phyloP scores from a whole-genome alignment of 169 alveolate species.

The Ophryocystis elektroscirrha region DNA sequence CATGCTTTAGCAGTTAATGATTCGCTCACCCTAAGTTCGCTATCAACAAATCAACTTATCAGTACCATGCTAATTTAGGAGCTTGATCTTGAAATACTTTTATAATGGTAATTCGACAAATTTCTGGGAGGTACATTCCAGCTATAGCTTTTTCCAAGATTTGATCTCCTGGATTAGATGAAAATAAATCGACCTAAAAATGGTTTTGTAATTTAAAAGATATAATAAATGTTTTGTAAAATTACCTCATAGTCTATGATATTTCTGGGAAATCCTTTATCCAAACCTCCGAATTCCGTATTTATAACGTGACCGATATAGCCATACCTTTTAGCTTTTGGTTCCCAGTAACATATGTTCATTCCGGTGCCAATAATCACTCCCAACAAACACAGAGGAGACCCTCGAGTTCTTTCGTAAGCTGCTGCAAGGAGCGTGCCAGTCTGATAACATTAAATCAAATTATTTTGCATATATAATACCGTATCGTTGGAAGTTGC shows the following conservation, averaged over 20 bases:
- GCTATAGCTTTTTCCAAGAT: constrained; percentile 51
- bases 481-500: constrained; percentile 56
- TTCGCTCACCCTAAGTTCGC: not conserved
- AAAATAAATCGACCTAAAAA: constrained; percentile 7
- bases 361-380: constrained; percentile 60
- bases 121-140: constrained; percentile 61
- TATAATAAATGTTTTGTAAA: constrained; percentile 5
- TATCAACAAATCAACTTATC: not conserved
- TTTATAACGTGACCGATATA: constrained; percentile 49
- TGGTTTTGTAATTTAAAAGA: not conserved
- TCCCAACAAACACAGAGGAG: constrained; percentile 48
- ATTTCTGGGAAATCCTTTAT: constrained; percentile 46
- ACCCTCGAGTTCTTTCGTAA: constrained; percentile 35
- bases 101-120: constrained; percentile 40
- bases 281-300: constrained; percentile 57
- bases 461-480: no score
- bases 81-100: constrained; percentile 38
- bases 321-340: constrained; percentile 45
- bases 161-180: constrained; percentile 54
- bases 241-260: constrained; percentile 47
- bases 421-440: constrained; percentile 62
- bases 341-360: constrained; percentile 58
- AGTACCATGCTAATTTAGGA: constrained; percentile 39
- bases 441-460: no score
- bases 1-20: constrained; percentile 33